Conservation (phyloP, 176 grass and related monocot genomes). For the Alopecurus myosuroides region DNA sequence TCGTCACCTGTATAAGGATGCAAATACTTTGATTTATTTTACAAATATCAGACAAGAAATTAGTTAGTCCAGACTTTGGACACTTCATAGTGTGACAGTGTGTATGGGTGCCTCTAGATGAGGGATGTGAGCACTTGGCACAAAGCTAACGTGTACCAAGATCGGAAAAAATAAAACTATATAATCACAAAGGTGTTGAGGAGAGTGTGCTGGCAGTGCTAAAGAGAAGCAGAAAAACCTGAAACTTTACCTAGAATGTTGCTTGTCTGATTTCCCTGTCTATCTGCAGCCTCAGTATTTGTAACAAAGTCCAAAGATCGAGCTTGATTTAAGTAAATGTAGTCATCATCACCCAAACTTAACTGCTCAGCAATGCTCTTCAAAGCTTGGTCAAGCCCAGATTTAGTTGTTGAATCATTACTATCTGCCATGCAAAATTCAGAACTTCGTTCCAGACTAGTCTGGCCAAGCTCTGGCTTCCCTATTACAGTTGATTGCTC, state of each 20-base stretch:
- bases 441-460: slow-evolving; percentile 16
- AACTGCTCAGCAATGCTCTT: slow-evolving; percentile 73
- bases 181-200: background rate
- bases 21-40: background rate
- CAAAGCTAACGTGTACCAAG: background rate
- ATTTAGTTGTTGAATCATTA: slow-evolving; percentile 38
- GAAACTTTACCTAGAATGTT: slow-evolving; percentile 20
- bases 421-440: slow-evolving; percentile 33
- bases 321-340: slow-evolving; percentile 53
- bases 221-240: slow-evolving; percentile 29
- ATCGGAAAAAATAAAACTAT: background rate
- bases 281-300: slow-evolving; percentile 27
- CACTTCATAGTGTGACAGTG: background rate
- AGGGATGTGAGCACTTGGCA: background rate
- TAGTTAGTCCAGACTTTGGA: background rate
- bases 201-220: background rate
- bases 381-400: slow-evolving; percentile 68
- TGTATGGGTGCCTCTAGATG: background rate
- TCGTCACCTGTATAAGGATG: slow-evolving; percentile 41
- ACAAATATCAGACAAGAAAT: slow-evolving; percentile 18
- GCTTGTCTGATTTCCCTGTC: slow-evolving; percentile 22
- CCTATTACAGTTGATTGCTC: background rate
- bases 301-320: slow-evolving; percentile 1
- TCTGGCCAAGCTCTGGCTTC: background rate
- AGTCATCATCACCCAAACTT: slow-evolving; percentile 87